Percentiles rank a stretch among this genome's conserved stretches.
Conservation (phyloP, 2,329 filamentous ascomycete genomes). For the Hypoxylon sp. region DNA sequence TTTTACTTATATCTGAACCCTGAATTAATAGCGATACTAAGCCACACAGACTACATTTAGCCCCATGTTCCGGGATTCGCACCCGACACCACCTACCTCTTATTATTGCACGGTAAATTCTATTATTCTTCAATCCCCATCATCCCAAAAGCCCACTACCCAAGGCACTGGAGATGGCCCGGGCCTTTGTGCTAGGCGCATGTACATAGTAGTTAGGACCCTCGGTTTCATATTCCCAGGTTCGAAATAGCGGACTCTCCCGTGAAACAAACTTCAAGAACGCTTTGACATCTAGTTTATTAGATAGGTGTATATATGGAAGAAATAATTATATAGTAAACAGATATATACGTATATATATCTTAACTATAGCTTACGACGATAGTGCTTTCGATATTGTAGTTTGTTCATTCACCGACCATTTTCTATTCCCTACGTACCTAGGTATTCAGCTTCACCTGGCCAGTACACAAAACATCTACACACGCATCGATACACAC, state of each 20-base stretch:
- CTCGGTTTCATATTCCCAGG: conserved; percentile 34
- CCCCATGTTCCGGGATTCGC: conserved; percentile 33
- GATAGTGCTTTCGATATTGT: background rate
- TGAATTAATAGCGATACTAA: conserved; percentile 35
- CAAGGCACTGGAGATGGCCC: conserved; percentile 41
- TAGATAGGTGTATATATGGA: conserved; percentile 1
- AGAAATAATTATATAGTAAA: background rate
- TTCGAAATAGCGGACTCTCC: conserved; percentile 37
- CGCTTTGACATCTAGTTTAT: conserved; percentile 28
- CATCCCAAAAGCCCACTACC: conserved; percentile 32
- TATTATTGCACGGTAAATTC: conserved; percentile 34
- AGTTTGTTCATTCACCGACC: background rate
- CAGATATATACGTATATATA: background rate
- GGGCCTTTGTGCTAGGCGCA: conserved; percentile 22
- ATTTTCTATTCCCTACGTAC: background rate
- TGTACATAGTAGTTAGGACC: conserved; percentile 27
- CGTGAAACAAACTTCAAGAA: conserved; percentile 33
- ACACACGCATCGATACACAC: background rate
- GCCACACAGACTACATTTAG: conserved; percentile 31
- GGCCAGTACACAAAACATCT: background rate
- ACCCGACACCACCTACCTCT: conserved; percentile 17
- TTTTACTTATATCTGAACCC: conserved; percentile 18
- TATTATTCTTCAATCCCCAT: conserved; percentile 36
- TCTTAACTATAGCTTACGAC: conserved; percentile 6
- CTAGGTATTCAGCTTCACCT: background rate